Evolutionary conservation across 1,284 basidiomycete genomes (phyloP).

Genomic region (Ustilago loliicola): DNA sequence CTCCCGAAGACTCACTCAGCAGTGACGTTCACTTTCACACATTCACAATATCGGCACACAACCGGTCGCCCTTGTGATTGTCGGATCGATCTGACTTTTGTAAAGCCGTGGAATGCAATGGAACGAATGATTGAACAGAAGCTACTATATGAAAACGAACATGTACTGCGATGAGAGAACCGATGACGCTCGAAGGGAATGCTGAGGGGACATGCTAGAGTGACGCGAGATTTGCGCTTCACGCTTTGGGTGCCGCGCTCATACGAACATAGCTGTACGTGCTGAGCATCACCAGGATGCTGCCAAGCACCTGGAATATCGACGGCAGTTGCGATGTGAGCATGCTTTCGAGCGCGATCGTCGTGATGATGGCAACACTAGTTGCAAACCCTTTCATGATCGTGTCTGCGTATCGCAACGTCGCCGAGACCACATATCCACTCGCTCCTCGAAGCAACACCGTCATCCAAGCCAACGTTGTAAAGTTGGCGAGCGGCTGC

Average conservation of each 20-base stretch:
- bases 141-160: neutral
- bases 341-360: slow-evolving; percentile 36
- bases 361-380: slow-evolving; percentile 43
- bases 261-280: slow-evolving; percentile 34
- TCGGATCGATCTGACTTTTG: too few species aligned
- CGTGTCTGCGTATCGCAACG: slow-evolving; percentile 45
- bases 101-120: neutral
- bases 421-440: slow-evolving; percentile 41
- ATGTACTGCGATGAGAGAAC: neutral
- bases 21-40: too few species aligned
- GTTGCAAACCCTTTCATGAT: slow-evolving; percentile 52
- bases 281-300: slow-evolving; percentile 31
- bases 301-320: slow-evolving; percentile 24
- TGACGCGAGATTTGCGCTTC: neutral
- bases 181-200: too few species aligned
- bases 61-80: too few species aligned
- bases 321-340: slow-evolving; percentile 18
- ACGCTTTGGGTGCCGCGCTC: slow-evolving; percentile 9
- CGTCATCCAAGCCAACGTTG: slow-evolving; percentile 33
- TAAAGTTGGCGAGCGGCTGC: slow-evolving; percentile 32
- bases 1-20: too few species aligned
- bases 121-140: neutral
- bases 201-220: neutral
- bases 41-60: too few species aligned
- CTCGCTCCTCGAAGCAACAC: slow-evolving; percentile 30